Base-by-base conservation (phyloP, 441 rosid genomes). In the Isatis lusitanica region DNA sequence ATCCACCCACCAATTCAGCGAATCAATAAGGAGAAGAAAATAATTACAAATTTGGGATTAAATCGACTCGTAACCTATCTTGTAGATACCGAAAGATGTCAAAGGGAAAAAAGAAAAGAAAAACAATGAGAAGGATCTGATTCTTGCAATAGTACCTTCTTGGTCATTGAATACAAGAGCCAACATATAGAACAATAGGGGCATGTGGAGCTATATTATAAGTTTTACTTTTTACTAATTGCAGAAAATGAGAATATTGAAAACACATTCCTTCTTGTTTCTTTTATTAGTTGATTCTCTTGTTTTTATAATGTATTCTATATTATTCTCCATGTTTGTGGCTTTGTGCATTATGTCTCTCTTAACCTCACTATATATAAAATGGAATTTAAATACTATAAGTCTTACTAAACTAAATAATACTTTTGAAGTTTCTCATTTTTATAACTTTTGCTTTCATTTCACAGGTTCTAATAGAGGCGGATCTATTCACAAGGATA, bases 201-300 rank as follows among this genome's bases (percentile, higher is more conserved):
- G 43, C 79, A 75, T 63, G 72, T 64, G 71, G 71, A 70, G 67
- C 79, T 57, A 47, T 57, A 56, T 48, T 39, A 43, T 40, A 28
- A 40, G 33, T 47, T 64, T 31, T 64, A n/a, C 55, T 7, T 47
- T 47, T 40, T 76, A 13, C 76, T 70, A 48, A 48, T 56, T 64
- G 55, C 52, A 63, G 66, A n/a, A 55, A 63, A 18, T 56, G 30
- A 75, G 44, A 63, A 63, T 63, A 76, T 56, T 15, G n/a, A 30
- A 35, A 69, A 63, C 16, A 58, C 55, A 30, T 63, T 30, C 39
- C 18, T 58, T 64, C 44, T 38, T 52, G 28, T 55, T 67, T 61
- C 61, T 52, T 68, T 75, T 68, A 53, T 68, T 62, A 33, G 21
- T 74, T 46, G 69, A 63, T 75, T 46, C 71, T 64, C 21, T 63